phyloP scores from a whole-genome alignment of 108 stramenopile species.

The Cyclotella choctawhatcheeana region DNA sequence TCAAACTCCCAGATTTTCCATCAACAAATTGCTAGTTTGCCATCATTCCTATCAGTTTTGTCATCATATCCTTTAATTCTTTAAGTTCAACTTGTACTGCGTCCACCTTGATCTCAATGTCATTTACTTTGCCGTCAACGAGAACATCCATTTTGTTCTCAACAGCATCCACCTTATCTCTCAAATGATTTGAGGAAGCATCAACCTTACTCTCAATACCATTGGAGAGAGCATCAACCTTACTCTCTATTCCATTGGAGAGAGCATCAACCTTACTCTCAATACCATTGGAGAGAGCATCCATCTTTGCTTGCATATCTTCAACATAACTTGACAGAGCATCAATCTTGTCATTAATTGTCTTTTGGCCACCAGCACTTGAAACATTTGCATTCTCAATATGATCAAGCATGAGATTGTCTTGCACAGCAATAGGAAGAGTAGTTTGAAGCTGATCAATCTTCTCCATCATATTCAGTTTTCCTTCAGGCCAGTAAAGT shows the following conservation, averaged over 20 bases:
- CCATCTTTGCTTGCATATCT: too few species aligned
- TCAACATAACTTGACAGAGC: too few species aligned
- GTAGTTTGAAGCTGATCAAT: background rate
- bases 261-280: background rate
- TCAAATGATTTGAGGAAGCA: background rate
- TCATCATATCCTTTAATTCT: background rate
- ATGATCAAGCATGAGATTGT: background rate
- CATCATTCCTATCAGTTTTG: background rate
- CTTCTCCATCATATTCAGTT: background rate
- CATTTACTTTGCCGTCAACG: background rate
- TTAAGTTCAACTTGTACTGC: background rate
- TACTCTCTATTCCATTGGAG: too few species aligned
- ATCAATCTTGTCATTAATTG: too few species aligned
- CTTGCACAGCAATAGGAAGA: background rate
- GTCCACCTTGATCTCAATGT: background rate
- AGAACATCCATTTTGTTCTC: background rate
- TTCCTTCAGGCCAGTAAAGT: background rate
- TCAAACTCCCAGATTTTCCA: too few species aligned
- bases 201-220: background rate
- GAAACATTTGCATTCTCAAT: background rate
- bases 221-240: background rate
- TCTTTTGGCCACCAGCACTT: background rate
- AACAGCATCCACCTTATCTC: background rate
- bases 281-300: too few species aligned
- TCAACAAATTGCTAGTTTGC: too few species aligned